Evolutionary conservation across 768 basidiomycete species (phyloP).

Genomic region (Lactifluus subvellereus): DNA sequence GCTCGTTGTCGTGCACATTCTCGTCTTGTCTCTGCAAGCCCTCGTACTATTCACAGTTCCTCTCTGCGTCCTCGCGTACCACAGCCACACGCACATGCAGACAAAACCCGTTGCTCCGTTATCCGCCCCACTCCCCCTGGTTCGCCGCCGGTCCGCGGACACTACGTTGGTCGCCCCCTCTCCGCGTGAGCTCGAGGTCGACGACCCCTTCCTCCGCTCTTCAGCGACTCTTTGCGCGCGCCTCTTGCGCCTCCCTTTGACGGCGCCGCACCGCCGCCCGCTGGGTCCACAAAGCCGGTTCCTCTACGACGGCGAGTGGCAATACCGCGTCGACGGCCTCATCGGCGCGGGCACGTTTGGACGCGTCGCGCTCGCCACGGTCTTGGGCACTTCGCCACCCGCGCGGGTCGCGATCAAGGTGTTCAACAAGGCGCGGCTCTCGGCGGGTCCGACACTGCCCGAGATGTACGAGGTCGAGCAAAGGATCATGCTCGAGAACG

Average conservation of each 20-base stretch:
- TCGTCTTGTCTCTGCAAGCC: background rate
- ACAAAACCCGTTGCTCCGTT: background rate
- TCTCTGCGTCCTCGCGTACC: background rate
- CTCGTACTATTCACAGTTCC: constrained; percentile 8
- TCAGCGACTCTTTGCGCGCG: background rate
- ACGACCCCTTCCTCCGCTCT: background rate
- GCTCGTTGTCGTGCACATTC: background rate
- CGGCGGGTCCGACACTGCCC: background rate
- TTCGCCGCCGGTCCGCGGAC: background rate
- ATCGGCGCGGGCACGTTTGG: constrained; percentile 13
- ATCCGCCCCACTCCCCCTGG: background rate
- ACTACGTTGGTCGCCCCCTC: background rate
- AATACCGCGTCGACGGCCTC: constrained; percentile 14
- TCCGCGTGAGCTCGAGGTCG: background rate
- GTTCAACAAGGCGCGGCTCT: constrained; percentile 2
- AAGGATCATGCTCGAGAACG: constrained; percentile 3
- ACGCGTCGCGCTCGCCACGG: constrained; percentile 15
- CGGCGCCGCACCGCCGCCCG: background rate
- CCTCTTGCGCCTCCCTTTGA: background rate
- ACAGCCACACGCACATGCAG: constrained; percentile 7
- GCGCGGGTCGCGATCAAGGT: constrained; percentile 14
- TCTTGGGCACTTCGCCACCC: background rate
- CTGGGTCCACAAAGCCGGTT: background rate
- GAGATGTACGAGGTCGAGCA: constrained; percentile 5
- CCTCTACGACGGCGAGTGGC: background rate